Percentiles rank a stretch among this genome's conserved stretches.
phyloP scores from a whole-genome alignment of 768 basidiomycete genomes.

The Russula vinacea region DNA sequence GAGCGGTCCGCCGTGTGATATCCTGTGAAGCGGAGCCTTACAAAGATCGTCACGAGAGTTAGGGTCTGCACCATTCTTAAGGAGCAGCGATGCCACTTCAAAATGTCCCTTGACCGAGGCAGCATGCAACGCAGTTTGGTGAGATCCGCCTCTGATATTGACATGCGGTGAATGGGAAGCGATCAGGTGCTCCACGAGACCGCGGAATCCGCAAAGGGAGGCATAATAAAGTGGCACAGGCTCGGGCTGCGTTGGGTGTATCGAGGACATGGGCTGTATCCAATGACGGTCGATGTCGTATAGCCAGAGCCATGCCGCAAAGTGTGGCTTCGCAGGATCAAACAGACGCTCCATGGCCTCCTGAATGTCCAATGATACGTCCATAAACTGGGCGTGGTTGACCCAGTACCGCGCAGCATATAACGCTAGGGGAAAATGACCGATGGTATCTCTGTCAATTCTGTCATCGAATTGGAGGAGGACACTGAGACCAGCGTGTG shows the following conservation, averaged over 20 bases:
- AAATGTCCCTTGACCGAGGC: not conserved
- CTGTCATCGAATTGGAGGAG: conserved; percentile 13
- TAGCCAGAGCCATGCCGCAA: conserved; percentile 18
- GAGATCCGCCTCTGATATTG: not conserved
- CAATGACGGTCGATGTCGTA: conserved; percentile 9
- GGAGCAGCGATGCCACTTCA: not conserved
- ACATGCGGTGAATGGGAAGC: not conserved
- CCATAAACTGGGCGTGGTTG: not conserved
- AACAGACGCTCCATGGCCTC: conserved; percentile 11
- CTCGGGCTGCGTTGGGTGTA: not conserved
- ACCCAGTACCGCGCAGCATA: conserved; percentile 21
- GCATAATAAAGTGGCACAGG: conserved; percentile 11
- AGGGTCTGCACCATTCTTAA: not conserved
- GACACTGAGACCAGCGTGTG: conserved; percentile 1
- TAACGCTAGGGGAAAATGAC: not conserved
- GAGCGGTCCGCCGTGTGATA: not conserved
- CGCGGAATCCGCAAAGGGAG: conserved; percentile 5
- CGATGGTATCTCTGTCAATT: not conserved
- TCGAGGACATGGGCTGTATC: not conserved
- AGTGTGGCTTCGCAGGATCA: conserved; percentile 2
- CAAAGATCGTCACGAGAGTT: not conserved
- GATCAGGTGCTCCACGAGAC: conserved; percentile 8
- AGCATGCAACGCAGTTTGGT: not conserved
- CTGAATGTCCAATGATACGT: not conserved
- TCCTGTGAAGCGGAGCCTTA: not conserved